Percentiles rank a stretch among this genome's conserved stretches.
These are phyloP conservation scores for Globisporangium parvum DNA, from an alignment of 352 stramenopile genomes.

Conservation along the genomic window DNA sequence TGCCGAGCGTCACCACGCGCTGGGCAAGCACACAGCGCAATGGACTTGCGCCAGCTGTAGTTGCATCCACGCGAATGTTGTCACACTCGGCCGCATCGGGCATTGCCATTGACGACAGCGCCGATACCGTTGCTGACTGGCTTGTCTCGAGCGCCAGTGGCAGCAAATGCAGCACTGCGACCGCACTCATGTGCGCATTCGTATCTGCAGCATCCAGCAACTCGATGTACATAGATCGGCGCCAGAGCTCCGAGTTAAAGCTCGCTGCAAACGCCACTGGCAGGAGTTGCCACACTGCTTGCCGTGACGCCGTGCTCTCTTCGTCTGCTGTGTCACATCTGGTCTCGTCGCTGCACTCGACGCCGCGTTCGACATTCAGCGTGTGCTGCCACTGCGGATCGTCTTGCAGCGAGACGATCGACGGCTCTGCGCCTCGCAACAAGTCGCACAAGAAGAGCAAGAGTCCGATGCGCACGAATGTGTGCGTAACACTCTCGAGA, in stretches of 20 bases:
- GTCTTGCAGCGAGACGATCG: neutral
- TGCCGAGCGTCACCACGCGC: constrained; percentile 10
- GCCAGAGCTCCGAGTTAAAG: constrained; percentile 43
- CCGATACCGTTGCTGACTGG: neutral
- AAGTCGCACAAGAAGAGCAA: constrained; percentile 16
- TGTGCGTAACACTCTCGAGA: constrained; percentile 13
- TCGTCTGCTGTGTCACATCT: constrained; percentile 13
- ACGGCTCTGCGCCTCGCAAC: constrained; percentile 2
- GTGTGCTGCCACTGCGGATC: constrained; percentile 2
- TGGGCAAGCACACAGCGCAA: neutral
- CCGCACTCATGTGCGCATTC: constrained; percentile 43
- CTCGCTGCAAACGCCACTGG: constrained; percentile 34
- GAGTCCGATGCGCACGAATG: constrained; percentile 13
- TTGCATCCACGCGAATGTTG: neutral
- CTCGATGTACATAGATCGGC: constrained; percentile 24
- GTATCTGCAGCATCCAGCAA: constrained; percentile 33
- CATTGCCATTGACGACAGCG: neutral
- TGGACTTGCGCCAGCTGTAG: neutral
- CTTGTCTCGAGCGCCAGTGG: neutral
- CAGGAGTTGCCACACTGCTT: constrained; percentile 25
- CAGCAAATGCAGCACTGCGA: constrained; percentile 21
- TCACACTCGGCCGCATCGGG: neutral
- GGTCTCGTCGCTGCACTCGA: constrained; percentile 8
- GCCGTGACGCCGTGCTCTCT: neutral
- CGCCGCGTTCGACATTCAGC: constrained; percentile 11